Evolutionary conservation across 192 early-diverging fungal species (phyloP).

Genomic region (Lobosporangium transversale): DNA sequence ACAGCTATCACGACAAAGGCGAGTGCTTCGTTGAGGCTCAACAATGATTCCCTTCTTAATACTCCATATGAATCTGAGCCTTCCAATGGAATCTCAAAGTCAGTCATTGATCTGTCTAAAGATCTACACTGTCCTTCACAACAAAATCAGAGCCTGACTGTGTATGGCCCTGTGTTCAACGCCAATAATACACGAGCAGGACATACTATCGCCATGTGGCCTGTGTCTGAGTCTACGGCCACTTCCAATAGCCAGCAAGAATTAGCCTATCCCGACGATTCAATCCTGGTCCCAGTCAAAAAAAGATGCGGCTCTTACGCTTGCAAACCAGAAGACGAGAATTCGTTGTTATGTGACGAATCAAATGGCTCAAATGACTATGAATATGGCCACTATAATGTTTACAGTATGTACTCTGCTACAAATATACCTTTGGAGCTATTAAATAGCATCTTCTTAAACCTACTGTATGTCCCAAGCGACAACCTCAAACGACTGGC

Average conservation of each 20-base stretch:
- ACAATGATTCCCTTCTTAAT: no score
- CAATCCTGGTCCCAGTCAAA: not conserved
- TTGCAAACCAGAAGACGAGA: not conserved
- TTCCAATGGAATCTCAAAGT: not conserved
- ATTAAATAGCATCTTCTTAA: conserved; percentile 10
- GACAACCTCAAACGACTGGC: conserved; percentile 9
- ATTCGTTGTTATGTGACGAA: not conserved
- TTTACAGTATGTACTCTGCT: conserved; percentile 16
- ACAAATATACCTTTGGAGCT: conserved; percentile 30
- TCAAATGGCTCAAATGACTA: not conserved
- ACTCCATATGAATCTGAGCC: not conserved
- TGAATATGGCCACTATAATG: conserved; percentile 2
- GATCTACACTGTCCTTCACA: not conserved
- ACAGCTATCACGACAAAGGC: no score
- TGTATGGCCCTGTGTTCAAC: conserved; percentile 13
- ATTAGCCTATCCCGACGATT: conserved; percentile 26
- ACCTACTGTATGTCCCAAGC: conserved; percentile 4
- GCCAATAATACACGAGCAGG: no score
- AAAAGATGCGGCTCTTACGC: no score
- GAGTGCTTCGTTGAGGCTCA: no score
- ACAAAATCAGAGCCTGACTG: not conserved
- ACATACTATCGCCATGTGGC: no score
- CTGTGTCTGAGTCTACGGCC: no score
- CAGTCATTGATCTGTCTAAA: not conserved
- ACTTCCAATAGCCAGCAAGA: not conserved